Evolutionary conservation across 2,329 filamentous ascomycete genomes (phyloP).

Genomic region (Zymoseptoria tritici): DNA sequence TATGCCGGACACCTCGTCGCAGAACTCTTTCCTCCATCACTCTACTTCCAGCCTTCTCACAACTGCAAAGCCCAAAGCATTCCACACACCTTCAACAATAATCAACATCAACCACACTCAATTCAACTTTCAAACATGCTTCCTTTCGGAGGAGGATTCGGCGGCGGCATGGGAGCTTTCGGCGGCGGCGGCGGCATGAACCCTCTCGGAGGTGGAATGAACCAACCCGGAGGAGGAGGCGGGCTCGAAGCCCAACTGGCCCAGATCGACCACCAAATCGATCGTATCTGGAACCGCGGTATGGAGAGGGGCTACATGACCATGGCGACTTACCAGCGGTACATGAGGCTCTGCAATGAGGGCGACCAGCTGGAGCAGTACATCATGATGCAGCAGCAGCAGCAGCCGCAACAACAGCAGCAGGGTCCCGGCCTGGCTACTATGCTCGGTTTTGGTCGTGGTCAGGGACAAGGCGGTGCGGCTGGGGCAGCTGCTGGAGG

Average conservation of each 20-base stretch:
- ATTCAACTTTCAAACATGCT: background rate
- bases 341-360: background rate
- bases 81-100: background rate
- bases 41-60: too few relatives aligned
- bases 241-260: background rate
- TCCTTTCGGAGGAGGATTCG: background rate
- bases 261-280: background rate
- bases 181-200: background rate
- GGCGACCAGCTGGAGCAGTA: background rate
- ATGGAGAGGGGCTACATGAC: background rate
- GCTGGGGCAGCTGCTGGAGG: background rate
- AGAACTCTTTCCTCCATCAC: background rate
- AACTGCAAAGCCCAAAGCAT: background rate
- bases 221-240: background rate
- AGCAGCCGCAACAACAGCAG: background rate
- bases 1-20: background rate
- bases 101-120: background rate
- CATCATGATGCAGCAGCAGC: background rate
- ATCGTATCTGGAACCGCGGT: background rate
- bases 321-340: background rate
- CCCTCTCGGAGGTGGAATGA: background rate
- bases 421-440: background rate
- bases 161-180: background rate
- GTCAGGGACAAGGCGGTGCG: background rate
- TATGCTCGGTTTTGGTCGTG: background rate